Conservation (phyloP, 192 early-diverging fungal genomes). For the Martensiomyces pterosporus region DNA sequence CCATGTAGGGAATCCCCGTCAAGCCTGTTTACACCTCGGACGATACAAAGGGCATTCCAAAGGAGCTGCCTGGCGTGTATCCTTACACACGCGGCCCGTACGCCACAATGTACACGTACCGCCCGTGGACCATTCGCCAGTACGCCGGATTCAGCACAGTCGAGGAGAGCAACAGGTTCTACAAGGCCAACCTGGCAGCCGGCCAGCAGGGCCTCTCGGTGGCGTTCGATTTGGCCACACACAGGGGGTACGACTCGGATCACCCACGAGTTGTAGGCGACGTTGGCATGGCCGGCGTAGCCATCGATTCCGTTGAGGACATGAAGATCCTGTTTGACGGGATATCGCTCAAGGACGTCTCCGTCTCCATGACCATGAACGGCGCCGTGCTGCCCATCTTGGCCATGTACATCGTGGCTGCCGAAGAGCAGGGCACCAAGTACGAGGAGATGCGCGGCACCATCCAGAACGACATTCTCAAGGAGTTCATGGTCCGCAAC, state of each 20-base stretch:
- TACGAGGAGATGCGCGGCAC: slow-evolving; percentile 79
- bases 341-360: slow-evolving; percentile 86
- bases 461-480: slow-evolving; percentile 90
- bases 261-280: slow-evolving; percentile 86
- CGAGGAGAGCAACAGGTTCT: slow-evolving; percentile 87
- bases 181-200: slow-evolving; percentile 80
- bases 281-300: slow-evolving; percentile 92
- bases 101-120: slow-evolving; percentile 79
- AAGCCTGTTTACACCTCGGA: slow-evolving; percentile 83
- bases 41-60: slow-evolving; percentile 56
- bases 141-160: slow-evolving; percentile 91
- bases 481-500: slow-evolving; percentile 94
- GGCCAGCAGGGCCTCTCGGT: slow-evolving; percentile 86
- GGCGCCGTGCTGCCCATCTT: slow-evolving; percentile 89
- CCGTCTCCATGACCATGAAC: slow-evolving; percentile 94
- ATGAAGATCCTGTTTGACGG: slow-evolving; percentile 90
- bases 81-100: slow-evolving; percentile 84
- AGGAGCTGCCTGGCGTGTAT: slow-evolving; percentile 79
- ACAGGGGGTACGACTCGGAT: slow-evolving; percentile 86
- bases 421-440: slow-evolving; percentile 79
- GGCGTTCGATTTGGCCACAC: slow-evolving; percentile 88
- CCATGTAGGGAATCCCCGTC: slow-evolving; percentile 62
- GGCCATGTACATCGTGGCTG: slow-evolving; percentile 88
- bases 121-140: slow-evolving; percentile 85
- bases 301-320: slow-evolving; percentile 88